Evolutionary conservation across 140 eudicot genomes (phyloP).

Genomic region (Bidens hawaiensis): DNA sequence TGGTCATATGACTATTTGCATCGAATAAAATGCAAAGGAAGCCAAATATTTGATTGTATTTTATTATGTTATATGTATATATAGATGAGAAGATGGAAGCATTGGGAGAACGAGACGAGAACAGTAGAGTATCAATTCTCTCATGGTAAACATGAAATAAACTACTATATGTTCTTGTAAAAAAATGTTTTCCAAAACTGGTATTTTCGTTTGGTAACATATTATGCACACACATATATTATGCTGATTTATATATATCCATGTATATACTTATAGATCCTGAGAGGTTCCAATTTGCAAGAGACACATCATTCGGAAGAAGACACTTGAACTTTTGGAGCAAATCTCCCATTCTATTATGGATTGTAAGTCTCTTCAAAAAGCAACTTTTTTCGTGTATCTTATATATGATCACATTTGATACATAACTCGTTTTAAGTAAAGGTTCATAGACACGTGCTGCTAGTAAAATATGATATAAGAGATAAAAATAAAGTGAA

Average conservation of each 20-base stretch:
- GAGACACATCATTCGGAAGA: conserved; percentile 74
- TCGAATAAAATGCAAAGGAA: not conserved
- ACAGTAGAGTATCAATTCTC: conserved; percentile 61
- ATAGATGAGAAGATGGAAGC: conserved; percentile 75
- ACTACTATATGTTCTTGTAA: not conserved
- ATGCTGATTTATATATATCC: not conserved
- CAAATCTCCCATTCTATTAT: conserved; percentile 48
- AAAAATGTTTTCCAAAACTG: not conserved
- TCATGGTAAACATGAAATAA: conserved; percentile 35
- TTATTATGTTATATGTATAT: not conserved
- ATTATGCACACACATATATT: not conserved
- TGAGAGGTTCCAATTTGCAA: conserved; percentile 64
- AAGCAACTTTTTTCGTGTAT: not conserved
- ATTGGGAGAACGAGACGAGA: conserved; percentile 69
- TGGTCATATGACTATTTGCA: not conserved
- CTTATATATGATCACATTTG: not conserved
- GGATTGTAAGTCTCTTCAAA: conserved; percentile 48
- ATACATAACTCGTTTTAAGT: not conserved
- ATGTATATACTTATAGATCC: conserved; percentile 43
- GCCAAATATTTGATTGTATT: not conserved
- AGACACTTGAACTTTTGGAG: conserved; percentile 71
- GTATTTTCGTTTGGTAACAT: not conserved
- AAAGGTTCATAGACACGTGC: no score
- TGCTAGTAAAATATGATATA: no score
- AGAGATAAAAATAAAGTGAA: no score